phyloP scores from a whole-genome alignment of 2,329 filamentous ascomycete species.

The Fusarium penzigii region DNA sequence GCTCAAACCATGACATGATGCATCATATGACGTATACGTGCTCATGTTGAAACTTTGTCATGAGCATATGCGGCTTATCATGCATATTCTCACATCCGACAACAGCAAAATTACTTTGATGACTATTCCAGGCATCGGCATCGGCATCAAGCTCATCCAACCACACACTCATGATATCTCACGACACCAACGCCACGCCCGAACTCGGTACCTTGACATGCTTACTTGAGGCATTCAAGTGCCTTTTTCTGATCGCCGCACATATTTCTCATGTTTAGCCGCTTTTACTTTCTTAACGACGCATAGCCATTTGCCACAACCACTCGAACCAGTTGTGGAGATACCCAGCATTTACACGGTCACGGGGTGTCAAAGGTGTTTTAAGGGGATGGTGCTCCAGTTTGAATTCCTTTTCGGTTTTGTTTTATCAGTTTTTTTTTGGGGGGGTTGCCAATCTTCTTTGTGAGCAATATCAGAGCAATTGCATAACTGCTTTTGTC shows the following conservation, averaged over 20 bases:
- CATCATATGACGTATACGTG: not conserved
- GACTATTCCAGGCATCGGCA: not conserved
- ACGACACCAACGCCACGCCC: not conserved
- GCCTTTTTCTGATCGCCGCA: not conserved
- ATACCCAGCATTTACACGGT: conserved; percentile 34
- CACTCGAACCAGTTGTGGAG: conserved; percentile 15
- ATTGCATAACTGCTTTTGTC: not conserved
- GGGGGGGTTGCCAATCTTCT: too few relatives aligned
- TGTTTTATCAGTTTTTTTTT: conserved; percentile 19
- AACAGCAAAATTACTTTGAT: too few relatives aligned
- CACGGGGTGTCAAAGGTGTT: conserved; percentile 6
- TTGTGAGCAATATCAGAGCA: not conserved
- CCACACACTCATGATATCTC: not conserved
- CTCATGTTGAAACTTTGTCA: too few relatives aligned
- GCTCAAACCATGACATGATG: conserved; percentile 31
- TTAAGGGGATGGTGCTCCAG: conserved; percentile 4
- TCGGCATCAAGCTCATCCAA: not conserved
- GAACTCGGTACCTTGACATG: not conserved
- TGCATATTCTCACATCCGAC: too few relatives aligned
- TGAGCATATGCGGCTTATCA: too few relatives aligned
- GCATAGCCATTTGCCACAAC: conserved; percentile 6
- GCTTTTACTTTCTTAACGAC: conserved; percentile 11
- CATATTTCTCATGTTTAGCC: conserved; percentile 1
- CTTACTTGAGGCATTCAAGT: not conserved
- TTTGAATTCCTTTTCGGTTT: conserved; percentile 12